Evolutionary conservation across 805 yeast genomes (phyloP).

Genomic region (Blastobotrys muscicola): DNA sequence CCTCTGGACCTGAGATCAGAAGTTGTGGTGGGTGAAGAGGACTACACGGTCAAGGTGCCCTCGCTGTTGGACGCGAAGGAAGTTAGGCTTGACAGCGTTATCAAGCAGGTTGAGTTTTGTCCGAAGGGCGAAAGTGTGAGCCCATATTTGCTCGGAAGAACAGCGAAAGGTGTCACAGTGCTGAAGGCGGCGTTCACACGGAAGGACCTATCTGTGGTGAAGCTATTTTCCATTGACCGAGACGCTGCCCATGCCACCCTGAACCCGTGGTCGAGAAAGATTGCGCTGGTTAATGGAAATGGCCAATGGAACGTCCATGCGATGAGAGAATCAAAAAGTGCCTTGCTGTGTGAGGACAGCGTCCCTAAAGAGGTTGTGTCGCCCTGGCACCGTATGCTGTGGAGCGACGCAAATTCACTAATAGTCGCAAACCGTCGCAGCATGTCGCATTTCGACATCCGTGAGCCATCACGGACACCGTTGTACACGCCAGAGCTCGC

Average conservation of each 20-base stretch:
- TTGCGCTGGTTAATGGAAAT: conserved; percentile 33
- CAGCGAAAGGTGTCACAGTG: conserved; percentile 6
- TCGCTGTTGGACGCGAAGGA: conserved; percentile 1
- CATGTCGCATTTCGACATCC: conserved; percentile 4
- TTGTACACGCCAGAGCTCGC: neutral
- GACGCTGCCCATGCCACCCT: conserved; percentile 29
- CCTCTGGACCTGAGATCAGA: too few species aligned
- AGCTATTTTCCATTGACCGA: neutral
- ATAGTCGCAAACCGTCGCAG: conserved; percentile 15
- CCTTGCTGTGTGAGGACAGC: neutral
- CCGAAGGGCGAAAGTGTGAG: neutral
- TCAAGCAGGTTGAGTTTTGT: neutral
- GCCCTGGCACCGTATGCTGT: conserved; percentile 7
- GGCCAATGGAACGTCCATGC: conserved; percentile 32
- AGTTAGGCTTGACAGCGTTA: conserved; percentile 5
- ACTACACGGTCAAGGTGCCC: neutral
- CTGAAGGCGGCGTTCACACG: neutral
- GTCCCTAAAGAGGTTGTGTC: conserved; percentile 3
- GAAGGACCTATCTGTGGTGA: conserved; percentile 3
- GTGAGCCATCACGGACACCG: neutral
- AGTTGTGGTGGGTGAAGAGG: neutral
- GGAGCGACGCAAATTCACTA: conserved; percentile 3
- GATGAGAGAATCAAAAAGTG: neutral
- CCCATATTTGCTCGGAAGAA: conserved; percentile 13
- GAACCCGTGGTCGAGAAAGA: conserved; percentile 25